Base-by-base conservation (phyloP, 345 rosid genomes). In the Acer campestre region DNA sequence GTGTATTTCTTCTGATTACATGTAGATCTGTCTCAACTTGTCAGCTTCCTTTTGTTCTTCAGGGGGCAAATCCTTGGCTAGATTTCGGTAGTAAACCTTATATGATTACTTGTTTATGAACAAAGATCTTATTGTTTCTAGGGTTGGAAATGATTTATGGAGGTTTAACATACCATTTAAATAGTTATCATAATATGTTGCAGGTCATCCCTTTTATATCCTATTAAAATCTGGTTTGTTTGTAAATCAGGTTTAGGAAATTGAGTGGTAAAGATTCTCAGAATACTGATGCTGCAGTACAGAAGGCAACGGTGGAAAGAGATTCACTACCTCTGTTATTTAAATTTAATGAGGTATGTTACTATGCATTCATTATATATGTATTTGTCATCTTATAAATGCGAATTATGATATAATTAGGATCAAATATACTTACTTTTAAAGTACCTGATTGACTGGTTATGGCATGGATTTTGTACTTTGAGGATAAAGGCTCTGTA, bases 261-360 rank as follows among this genome's bases (percentile, higher is more conserved):
- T 80, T 69, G 62, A 79, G 76, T 51, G 75, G 84, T 67, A 82
- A 82, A 78, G 89, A 82, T 85, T 86, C 88, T 77, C 80, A 70
- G 77, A 74, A 80, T 79, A 68, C 84, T 58, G 89, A 86, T 79
- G 77, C 64, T 71, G 83, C 75, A 29, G 83, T 44, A 49, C 84
- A 75, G 70, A 87, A 84, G 79, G 70, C 78, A 64, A 84, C 91
- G 16, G 85, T 75, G 7, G 86, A 85, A 77, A 92, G 94, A 88
- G 92, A 92, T 78, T 84, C 83, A 38, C 90, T 85, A 5, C 99
- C 98, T 72, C 75, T 93, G 80, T 87, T 95, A 76, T 95, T 93
- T 84, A 93, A 91, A 87, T 95, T 80, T 73, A 95, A 95, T 72
- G 99, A 95, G 97, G 99, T 93, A 84, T 62, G 71, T 63, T 42